Conservation (phyloP, 306 rosid species). For the Acacia confusa region DNA sequence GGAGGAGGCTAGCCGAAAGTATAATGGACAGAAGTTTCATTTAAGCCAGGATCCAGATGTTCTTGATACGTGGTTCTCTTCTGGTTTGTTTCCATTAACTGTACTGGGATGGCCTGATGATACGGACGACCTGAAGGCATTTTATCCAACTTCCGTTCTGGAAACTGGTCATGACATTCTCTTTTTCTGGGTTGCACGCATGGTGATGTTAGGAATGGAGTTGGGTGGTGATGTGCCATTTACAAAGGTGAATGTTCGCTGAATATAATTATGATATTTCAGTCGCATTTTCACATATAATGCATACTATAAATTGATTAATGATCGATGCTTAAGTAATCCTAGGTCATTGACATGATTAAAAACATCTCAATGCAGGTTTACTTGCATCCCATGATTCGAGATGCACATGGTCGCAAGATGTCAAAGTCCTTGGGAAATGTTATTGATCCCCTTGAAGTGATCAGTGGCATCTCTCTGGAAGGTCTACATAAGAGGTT, state of each 20-base stretch:
- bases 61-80: slow-evolving; percentile 97
- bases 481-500: slow-evolving; percentile 86
- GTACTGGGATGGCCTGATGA: slow-evolving; percentile 97
- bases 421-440: slow-evolving; percentile 98
- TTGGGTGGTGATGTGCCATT: slow-evolving; percentile 91
- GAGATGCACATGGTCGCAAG: slow-evolving; percentile 98
- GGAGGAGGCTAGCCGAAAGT: slow-evolving; percentile 53
- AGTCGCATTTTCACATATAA: not conserved
- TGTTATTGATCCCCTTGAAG: slow-evolving; percentile 96
- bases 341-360: slow-evolving; percentile 21
- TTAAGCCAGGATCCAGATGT: slow-evolving; percentile 87
- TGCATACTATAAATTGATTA: not conserved
- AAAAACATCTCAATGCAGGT: slow-evolving; percentile 49
- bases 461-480: slow-evolving; percentile 74
- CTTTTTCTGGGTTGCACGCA: slow-evolving; percentile 98
- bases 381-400: slow-evolving; percentile 97
- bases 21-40: slow-evolving; percentile 64
- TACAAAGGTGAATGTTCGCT: slow-evolving; percentile 48
- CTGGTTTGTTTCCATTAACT: slow-evolving; percentile 89
- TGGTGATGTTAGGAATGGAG: slow-evolving; percentile 89
- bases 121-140: slow-evolving; percentile 77
- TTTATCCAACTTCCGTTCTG: slow-evolving; percentile 92
- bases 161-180: slow-evolving; percentile 98
- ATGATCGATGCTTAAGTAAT: not conserved
- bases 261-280: slow-evolving; percentile 17